These are phyloP conservation scores for Forsythia suspensa DNA, from an alignment of 257 asterid species.

Conservation along the genomic window DNA sequence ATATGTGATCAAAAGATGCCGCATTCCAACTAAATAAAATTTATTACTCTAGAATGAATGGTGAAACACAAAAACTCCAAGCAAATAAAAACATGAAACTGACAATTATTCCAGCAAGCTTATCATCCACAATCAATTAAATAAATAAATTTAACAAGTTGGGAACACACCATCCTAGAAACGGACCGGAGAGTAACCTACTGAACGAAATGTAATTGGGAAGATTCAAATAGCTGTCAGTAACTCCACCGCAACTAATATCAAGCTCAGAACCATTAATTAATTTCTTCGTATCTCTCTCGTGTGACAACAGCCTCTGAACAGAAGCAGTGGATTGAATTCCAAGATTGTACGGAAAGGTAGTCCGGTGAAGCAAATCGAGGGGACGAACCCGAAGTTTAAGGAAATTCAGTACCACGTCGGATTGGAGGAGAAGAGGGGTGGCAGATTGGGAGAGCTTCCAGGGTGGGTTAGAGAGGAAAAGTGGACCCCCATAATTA, in stretches of 20 bases:
- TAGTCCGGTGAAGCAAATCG: conserved; percentile 34
- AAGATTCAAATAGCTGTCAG: conserved; percentile 58
- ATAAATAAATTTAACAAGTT: not conserved
- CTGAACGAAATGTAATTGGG: conserved; percentile 80
- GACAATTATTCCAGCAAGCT: not conserved
- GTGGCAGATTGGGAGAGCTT: conserved; percentile 86
- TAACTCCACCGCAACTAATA: conserved; percentile 31
- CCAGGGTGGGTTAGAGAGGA: conserved; percentile 82
- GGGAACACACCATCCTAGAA: conserved; percentile 71
- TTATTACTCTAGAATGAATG: not conserved
- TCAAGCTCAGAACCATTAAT: conserved; percentile 24
- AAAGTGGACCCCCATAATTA: conserved; percentile 49
- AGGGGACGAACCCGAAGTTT: conserved; percentile 48
- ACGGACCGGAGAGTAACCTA: conserved; percentile 87
- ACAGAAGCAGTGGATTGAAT: conserved; percentile 15
- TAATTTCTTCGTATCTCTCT: conserved; percentile 13
- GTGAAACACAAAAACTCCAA: not conserved
- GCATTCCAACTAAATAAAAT: too few relatives aligned
- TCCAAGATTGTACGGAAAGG: conserved; percentile 32
- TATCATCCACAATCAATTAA: not conserved
- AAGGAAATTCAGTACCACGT: conserved; percentile 46
- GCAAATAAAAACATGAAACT: not conserved
- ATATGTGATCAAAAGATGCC: too few relatives aligned
- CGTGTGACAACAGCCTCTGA: conserved; percentile 25
- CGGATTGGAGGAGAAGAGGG: conserved; percentile 76